Percentiles rank a stretch among this genome's conserved stretches.
Evolutionary conservation across 176 grass and related monocot species (phyloP).

Genomic region (Rhipidocladum racemiflorum): DNA sequence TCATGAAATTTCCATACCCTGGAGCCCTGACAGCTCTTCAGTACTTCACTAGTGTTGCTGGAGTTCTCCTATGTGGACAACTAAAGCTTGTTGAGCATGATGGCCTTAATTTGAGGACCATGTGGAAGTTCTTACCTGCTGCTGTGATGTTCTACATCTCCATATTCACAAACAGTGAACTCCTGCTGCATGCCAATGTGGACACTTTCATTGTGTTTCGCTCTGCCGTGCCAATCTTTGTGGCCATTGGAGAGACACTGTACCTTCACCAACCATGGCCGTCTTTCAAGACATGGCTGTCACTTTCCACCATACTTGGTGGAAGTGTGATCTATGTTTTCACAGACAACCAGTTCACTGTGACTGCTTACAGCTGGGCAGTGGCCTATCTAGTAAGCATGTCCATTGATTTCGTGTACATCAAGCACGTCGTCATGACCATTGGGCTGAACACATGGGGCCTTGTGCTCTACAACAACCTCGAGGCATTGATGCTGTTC

Average conservation of each 20-base stretch:
- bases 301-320: constrained; percentile 72
- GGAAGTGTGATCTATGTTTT: constrained; percentile 87
- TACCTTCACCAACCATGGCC: constrained; percentile 83
- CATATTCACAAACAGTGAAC: constrained; percentile 83
- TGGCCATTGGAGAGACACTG: constrained; percentile 70
- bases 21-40: constrained; percentile 71
- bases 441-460: constrained; percentile 91
- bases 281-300: constrained; percentile 70
- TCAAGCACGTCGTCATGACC: constrained; percentile 85
- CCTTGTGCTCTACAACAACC: constrained; percentile 88
- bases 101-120: constrained; percentile 59
- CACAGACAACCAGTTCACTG: constrained; percentile 77
- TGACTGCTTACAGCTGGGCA: constrained; percentile 77
- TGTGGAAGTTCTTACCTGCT: constrained; percentile 91
- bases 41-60: constrained; percentile 69
- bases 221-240: constrained; percentile 76
- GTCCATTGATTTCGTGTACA: constrained; percentile 86
- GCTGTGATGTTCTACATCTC: constrained; percentile 88
- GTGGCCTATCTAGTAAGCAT: constrained; percentile 72
- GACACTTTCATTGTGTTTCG: constrained; percentile 89
- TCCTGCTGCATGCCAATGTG: constrained; percentile 80
- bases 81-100: constrained; percentile 64
- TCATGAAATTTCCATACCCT: constrained; percentile 85
- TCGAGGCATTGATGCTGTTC: constrained; percentile 72
- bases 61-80: constrained; percentile 68